Evolutionary conservation across 108 stramenopile species (phyloP), one percentile per base, ranked within the genome.

Genomic region (Discostella stelligeroides): DNA sequence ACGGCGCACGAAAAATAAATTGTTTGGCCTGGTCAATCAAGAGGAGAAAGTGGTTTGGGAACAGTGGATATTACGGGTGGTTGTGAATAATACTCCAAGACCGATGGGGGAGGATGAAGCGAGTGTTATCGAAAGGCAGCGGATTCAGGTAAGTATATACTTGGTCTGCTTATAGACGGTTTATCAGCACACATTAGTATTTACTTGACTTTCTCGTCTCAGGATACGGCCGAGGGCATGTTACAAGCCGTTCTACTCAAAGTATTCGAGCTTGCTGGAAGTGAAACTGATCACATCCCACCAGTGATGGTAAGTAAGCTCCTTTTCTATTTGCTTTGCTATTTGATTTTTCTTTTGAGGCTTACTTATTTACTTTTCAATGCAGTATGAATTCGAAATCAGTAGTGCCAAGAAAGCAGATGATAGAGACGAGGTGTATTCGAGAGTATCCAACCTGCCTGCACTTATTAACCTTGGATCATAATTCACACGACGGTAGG

Each of bases 181-280:
- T n/a, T n/a, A n/a, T n/a, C n/a, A n/a, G n/a, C n/a, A n/a, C n/a
- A n/a, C n/a, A n/a, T n/a, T n/a, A n/a, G n/a, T n/a, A n/a, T 15
- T 13, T 55, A 20, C 25, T 60, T 37, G 34, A 34, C 6, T 34
- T 34, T n/a, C n/a, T n/a, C n/a, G n/a, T n/a, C n/a, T 43, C 43
- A 89, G 86, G 92, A 94, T 57, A 94, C 88, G 21, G 88, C 88
- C 8, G 89, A 94, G 69, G 88, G 85, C 18, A 94, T 94, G 92
- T 65, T 94, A 8, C 88, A 88, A 57, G 75, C 88, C 21, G 89
- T 82, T 11, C 54, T 94, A 51, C 39, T 76, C 30, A 84, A 87
- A 55, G 74, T 87, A 34, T 90, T 90, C 66, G 87, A 90, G 47
- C 66, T 89, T 69, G 83, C 87, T 3, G 88, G 89, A 20, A 85